Evolutionary conservation across 148 eudicot genomes (phyloP).

Genomic region (Fagopyrum homotropicum): DNA sequence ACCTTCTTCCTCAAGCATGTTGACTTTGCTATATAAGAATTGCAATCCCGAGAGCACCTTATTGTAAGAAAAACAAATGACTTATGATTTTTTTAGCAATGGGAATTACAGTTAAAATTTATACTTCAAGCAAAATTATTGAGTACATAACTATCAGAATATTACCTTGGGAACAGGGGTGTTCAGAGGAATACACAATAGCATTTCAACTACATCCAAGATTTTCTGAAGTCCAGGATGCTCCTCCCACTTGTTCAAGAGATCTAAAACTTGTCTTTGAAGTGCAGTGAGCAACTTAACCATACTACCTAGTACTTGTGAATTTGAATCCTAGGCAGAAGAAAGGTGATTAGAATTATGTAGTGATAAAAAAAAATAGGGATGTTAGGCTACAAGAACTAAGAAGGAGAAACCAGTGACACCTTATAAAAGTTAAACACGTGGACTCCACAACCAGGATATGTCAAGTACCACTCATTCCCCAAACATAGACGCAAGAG

Average conservation of each 20-base stretch:
- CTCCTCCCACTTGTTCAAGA: slow-evolving; percentile 60
- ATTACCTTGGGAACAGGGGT: slow-evolving; percentile 87
- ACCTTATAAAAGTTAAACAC: slow-evolving; percentile 84
- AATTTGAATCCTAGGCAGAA: slow-evolving; percentile 63
- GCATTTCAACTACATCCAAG: slow-evolving; percentile 65
- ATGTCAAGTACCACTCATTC: slow-evolving; percentile 44
- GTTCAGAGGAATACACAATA: slow-evolving; percentile 65
- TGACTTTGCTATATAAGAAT: slow-evolving; percentile 61
- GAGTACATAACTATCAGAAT: neutral
- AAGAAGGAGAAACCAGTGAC: slow-evolving; percentile 2
- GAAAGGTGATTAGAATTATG: slow-evolving; percentile 7
- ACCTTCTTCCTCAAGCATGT: slow-evolving; percentile 59
- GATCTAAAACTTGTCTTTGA: slow-evolving; percentile 35
- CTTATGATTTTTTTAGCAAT: neutral
- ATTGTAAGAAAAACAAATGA: neutral
- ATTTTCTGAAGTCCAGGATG: slow-evolving; percentile 76
- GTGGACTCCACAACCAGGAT: slow-evolving; percentile 25
- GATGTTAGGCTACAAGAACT: neutral
- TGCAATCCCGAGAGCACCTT: slow-evolving; percentile 90
- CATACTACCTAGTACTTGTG: slow-evolving; percentile 64
- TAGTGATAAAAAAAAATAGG: neutral
- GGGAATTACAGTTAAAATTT: neutral
- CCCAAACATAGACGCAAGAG: slow-evolving; percentile 72
- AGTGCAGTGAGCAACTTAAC: slow-evolving; percentile 53
- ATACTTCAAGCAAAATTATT: neutral